A percentile compares a stretch with the other conserved stretches of the same genome.
phyloP scores from a whole-genome alignment of 2,329 filamentous ascomycete genomes.

The Incumbomyces lentus region DNA sequence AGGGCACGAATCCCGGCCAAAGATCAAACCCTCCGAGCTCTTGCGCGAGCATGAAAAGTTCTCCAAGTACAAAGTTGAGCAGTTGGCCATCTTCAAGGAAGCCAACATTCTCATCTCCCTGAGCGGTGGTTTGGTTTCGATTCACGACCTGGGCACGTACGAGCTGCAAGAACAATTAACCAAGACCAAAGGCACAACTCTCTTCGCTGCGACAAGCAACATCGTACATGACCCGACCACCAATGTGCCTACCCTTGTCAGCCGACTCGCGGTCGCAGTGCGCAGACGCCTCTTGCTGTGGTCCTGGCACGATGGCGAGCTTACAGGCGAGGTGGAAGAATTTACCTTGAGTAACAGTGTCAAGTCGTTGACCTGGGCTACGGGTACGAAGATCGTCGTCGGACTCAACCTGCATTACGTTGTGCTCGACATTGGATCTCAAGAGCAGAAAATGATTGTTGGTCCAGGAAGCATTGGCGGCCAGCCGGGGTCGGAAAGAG shows the following conservation, averaged over 20 bases:
- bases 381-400: constrained; percentile 72
- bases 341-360: constrained; percentile 72
- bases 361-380: constrained; percentile 84
- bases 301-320: constrained; percentile 93
- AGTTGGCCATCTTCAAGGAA: constrained; percentile 92
- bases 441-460: constrained; percentile 64
- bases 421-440: constrained; percentile 71
- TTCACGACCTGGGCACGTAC: constrained; percentile 82
- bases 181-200: constrained; percentile 76
- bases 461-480: constrained; percentile 64
- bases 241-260: constrained; percentile 86
- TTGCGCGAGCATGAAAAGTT: constrained; percentile 91
- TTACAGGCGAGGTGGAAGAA: constrained; percentile 62
- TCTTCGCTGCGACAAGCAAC: constrained; percentile 89
- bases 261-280: constrained; percentile 78
- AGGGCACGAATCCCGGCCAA: constrained; percentile 13
- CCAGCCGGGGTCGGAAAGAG: constrained; percentile 53
- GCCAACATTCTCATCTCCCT: constrained; percentile 83
- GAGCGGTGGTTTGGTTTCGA: constrained; percentile 77
- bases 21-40: constrained; percentile 60
- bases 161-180: constrained; percentile 67
- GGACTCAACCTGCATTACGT: constrained; percentile 89
- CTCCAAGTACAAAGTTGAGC: constrained; percentile 77
- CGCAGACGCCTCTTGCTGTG: constrained; percentile 83
- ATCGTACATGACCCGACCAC: constrained; percentile 82